Base-by-base conservation (phyloP, 345 rosid genomes). In the Melastoma malabathricum region DNA sequence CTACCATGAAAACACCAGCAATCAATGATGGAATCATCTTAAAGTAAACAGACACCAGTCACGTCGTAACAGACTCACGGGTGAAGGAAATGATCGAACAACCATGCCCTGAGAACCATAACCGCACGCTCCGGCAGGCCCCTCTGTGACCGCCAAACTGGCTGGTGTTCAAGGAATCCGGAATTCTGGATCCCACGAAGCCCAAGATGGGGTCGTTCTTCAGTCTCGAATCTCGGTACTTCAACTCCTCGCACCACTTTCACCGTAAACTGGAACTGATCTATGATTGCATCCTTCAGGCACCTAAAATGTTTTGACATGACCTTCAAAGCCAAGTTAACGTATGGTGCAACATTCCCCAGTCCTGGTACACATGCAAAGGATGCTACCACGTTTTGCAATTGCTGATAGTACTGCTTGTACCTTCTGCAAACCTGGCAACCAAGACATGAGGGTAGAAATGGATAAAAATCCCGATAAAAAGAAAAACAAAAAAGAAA, bases 41-140 rank as follows among this genome's bases (percentile, higher is more conserved):
- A 12, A 34, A 34, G 41, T 34, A 9, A 34, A 9, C 10, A 5
- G 41, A 9, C 10, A 34, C 41, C 41, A 34, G 41, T 34, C 12
- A 34, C 2, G 2, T 13, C 17, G 18, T 14, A 3, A 61, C 27
- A 18, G 23, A 76, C 96, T 83, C 63, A 86, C 96, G 96, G 96
- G 65, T 86, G 96, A 49, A 86, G 71, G 64, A 86, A 86, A 70
- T 86, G 93, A 34, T 86, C 96, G 38, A 83, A 86, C 59, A 86
- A 69, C 96, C 96, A 86, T 44, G 96, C 89, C 57, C 81, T 70
- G 18, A 86, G 81, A 46, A 86, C 89, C 0, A 86, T 70, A 20
- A 86, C 96, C 6, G 93, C 89, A 43, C 83, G 93, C 69, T 86
- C 96, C 15, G 96, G 96, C 47, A 86, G 80, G 46, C 96, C 96